phyloP scores from a whole-genome alignment of 2,329 filamentous ascomycete genomes.

The Colletotrichum australisinense region DNA sequence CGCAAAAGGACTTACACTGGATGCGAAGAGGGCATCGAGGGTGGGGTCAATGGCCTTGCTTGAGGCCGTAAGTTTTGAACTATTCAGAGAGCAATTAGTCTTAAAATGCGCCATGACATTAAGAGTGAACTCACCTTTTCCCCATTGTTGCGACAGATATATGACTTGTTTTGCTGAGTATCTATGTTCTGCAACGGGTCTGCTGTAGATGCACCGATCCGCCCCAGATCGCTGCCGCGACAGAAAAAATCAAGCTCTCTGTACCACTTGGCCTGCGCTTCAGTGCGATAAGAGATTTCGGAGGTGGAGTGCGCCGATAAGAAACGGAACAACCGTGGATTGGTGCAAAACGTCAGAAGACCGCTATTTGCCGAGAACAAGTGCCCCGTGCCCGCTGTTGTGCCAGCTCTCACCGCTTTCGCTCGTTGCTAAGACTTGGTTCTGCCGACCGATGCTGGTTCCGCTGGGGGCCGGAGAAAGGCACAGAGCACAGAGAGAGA shows the following conservation, averaged over 20 bases:
- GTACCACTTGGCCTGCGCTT: slow-evolving; percentile 10
- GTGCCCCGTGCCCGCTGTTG: slow-evolving; percentile 33
- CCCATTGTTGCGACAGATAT: slow-evolving; percentile 34
- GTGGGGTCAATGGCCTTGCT: slow-evolving; percentile 74
- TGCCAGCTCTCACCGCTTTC: slow-evolving; percentile 37
- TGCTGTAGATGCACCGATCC: slow-evolving; percentile 25
- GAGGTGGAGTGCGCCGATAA: slow-evolving; percentile 26
- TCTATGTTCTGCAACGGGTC: slow-evolving; percentile 19
- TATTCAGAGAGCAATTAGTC: neutral
- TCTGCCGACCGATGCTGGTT: slow-evolving; percentile 38
- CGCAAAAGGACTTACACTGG: slow-evolving; percentile 69
- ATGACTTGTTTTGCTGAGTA: neutral
- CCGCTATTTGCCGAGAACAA: slow-evolving; percentile 34
- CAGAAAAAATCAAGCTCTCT: slow-evolving; percentile 29
- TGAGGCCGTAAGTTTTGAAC: slow-evolving; percentile 51
- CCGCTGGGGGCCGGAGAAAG: slow-evolving; percentile 30
- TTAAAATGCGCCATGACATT: too few species aligned
- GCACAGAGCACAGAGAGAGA: slow-evolving; percentile 27
- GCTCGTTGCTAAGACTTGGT: slow-evolving; percentile 33
- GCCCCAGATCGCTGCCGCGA: slow-evolving; percentile 8
- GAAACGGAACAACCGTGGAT: slow-evolving; percentile 31
- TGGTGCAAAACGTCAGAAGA: slow-evolving; percentile 31
- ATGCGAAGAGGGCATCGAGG: slow-evolving; percentile 76
- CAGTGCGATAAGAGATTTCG: slow-evolving; percentile 22
- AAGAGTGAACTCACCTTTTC: slow-evolving; percentile 33